Percentiles rank a stretch among this genome's conserved stretches.
Evolutionary conservation across 164 flowering plant genomes (phyloP).

Genomic region (Magnolia officinalis): DNA sequence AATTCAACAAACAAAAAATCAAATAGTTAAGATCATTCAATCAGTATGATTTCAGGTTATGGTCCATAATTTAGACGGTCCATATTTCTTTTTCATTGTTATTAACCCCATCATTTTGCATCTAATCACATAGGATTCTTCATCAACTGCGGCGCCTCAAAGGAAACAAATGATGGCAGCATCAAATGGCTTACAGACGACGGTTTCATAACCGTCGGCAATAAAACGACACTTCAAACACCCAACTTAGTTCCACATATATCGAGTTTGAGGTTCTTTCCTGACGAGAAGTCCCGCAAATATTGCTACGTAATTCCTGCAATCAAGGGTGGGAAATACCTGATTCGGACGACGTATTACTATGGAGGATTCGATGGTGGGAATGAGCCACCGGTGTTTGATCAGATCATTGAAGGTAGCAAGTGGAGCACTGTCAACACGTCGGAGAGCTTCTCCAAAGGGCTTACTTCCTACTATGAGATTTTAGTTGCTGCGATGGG

Average conservation of each 20-base stretch:
- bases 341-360: slow-evolving; percentile 65
- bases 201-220: slow-evolving; percentile 52
- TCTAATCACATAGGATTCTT: slow-evolving; percentile 36
- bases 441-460: slow-evolving; percentile 56
- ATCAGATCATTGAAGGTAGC: slow-evolving; percentile 84
- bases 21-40: not conserved
- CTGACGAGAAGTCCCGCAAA: slow-evolving; percentile 45
- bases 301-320: slow-evolving; percentile 68
- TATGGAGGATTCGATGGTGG: slow-evolving; percentile 94
- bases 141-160: slow-evolving; percentile 57
- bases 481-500: slow-evolving; percentile 45
- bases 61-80: not conserved
- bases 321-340: slow-evolving; percentile 53
- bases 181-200: slow-evolving; percentile 57
- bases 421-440: slow-evolving; percentile 82
- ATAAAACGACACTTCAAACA: slow-evolving; percentile 32
- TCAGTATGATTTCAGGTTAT: not conserved
- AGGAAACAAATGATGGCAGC: slow-evolving; percentile 18
- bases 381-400: slow-evolving; percentile 73
- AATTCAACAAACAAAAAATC: not conserved
- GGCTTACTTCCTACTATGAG: slow-evolving; percentile 74
- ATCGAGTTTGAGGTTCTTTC: slow-evolving; percentile 61
- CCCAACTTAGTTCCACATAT: slow-evolving; percentile 43
- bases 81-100: not conserved
- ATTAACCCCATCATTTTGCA: too few species aligned